Conservation (phyloP, 2,329 filamentous ascomycete species). For the Cladosporium austrohemisphaericum region DNA sequence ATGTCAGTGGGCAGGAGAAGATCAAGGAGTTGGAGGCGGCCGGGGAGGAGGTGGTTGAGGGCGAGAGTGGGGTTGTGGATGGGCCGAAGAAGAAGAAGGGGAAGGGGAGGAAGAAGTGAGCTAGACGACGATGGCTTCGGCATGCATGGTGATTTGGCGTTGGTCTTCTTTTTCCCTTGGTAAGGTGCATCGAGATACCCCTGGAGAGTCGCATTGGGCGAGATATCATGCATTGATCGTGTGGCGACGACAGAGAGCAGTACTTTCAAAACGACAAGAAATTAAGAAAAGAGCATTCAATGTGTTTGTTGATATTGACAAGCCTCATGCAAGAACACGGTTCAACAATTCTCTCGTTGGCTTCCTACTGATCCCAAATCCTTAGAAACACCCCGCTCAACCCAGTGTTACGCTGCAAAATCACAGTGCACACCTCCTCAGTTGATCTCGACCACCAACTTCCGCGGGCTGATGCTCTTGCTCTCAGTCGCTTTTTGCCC, state of each 20-base stretch:
- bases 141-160: neutral
- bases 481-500: conserved; percentile 15
- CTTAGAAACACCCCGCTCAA: too few relatives aligned
- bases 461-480: conserved; percentile 19
- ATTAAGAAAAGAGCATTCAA: too few relatives aligned
- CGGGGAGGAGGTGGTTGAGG: conserved; percentile 71
- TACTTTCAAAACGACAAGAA: too few relatives aligned
- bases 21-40: conserved; percentile 59
- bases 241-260: too few relatives aligned
- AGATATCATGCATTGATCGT: too few relatives aligned
- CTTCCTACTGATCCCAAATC: too few relatives aligned
- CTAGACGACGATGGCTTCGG: neutral
- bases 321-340: too few relatives aligned
- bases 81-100: conserved; percentile 52
- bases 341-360: too few relatives aligned
- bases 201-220: neutral
- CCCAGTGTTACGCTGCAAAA: too few relatives aligned
- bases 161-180: too few relatives aligned
- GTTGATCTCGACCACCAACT: conserved; percentile 39
- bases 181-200: conserved; percentile 6
- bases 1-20: conserved; percentile 79
- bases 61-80: conserved; percentile 55
- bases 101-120: conserved; percentile 42
- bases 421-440: too few relatives aligned
- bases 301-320: too few relatives aligned